Percentiles rank a stretch among this genome's conserved stretches.
Evolutionary conservation across 2,329 filamentous ascomycete genomes (phyloP).

Genomic region (Diplocarpon rosae): DNA sequence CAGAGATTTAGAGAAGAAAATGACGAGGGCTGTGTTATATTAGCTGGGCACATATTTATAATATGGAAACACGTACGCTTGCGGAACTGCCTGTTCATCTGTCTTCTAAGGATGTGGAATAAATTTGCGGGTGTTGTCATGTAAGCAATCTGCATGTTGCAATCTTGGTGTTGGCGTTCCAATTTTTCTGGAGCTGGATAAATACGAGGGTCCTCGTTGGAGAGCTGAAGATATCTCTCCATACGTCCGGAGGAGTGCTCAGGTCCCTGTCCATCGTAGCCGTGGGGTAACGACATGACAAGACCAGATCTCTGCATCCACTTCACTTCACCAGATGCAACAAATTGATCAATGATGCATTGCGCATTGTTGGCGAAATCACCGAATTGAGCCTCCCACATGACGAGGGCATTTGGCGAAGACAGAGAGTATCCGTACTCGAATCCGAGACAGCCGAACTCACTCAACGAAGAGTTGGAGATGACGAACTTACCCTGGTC

Average conservation of each 20-base stretch:
- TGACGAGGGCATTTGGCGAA: conserved; percentile 91
- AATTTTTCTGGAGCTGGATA: conserved; percentile 85
- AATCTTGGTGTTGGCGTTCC: conserved; percentile 95
- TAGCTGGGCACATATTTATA: conserved; percentile 7
- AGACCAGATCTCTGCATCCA: conserved; percentile 98
- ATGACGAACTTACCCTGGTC: conserved; percentile 95
- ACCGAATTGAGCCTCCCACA: conserved; percentile 99
- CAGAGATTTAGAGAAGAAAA: conserved; percentile 98
- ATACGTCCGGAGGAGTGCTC: conserved; percentile 97
- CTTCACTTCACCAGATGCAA: conserved; percentile 94
- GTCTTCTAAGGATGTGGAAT: conserved; percentile 91
- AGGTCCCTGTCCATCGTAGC: conserved; percentile 95
- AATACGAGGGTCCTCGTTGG: conserved; percentile 91
- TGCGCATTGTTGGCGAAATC: conserved; percentile 99
- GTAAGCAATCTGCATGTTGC: conserved; percentile 98
- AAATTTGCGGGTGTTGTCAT: conserved; percentile 93
- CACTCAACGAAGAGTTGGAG: conserved; percentile 79
- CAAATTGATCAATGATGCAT: conserved; percentile 97
- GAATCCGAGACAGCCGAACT: conserved; percentile 73
- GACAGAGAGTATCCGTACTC: conserved; percentile 98
- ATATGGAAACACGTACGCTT: conserved; percentile 60
- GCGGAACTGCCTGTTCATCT: conserved; percentile 98
- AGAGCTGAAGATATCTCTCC: conserved; percentile 93
- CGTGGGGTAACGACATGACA: conserved; percentile 91
- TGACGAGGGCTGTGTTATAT: conserved; percentile 58